phyloP scores from a whole-genome alignment of 108 stramenopile genomes.

The Nannochloropsis gaditana region DNA sequence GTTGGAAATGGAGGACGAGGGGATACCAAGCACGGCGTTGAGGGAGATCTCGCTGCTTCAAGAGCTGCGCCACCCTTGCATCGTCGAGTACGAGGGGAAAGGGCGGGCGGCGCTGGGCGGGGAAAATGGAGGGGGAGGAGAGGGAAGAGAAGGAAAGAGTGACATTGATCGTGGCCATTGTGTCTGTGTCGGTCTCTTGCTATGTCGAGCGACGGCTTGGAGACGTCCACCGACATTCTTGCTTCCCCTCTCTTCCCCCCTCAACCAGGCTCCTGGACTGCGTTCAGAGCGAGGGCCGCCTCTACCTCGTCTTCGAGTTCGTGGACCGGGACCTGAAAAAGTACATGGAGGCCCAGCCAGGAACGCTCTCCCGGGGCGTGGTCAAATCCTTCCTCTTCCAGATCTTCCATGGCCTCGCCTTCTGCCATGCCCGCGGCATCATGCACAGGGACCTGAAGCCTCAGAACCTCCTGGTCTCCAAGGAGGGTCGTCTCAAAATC shows the following conservation, averaged over 20 bases:
- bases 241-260: neutral
- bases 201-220: no score
- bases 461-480: constrained; percentile 89
- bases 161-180: no score
- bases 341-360: constrained; percentile 66
- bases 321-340: constrained; percentile 87
- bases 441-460: constrained; percentile 70
- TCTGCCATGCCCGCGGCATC: constrained; percentile 33
- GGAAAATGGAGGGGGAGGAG: neutral
- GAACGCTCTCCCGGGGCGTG: constrained; percentile 62
- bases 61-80: constrained; percentile 80
- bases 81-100: constrained; percentile 43
- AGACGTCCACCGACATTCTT: neutral
- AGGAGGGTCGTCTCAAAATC: constrained; percentile 83
- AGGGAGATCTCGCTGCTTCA: constrained; percentile 82
- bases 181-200: no score
- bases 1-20: constrained; percentile 92
- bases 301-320: constrained; percentile 93
- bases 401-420: constrained; percentile 25
- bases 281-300: constrained; percentile 50
- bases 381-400: constrained; percentile 57
- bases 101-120: neutral
- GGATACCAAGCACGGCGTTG: constrained; percentile 91
- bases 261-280: constrained; percentile 43
- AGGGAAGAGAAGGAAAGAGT: neutral